Conservation (phyloP, 2,329 filamentous ascomycete species). For the Cordyceps cateniannulata region DNA sequence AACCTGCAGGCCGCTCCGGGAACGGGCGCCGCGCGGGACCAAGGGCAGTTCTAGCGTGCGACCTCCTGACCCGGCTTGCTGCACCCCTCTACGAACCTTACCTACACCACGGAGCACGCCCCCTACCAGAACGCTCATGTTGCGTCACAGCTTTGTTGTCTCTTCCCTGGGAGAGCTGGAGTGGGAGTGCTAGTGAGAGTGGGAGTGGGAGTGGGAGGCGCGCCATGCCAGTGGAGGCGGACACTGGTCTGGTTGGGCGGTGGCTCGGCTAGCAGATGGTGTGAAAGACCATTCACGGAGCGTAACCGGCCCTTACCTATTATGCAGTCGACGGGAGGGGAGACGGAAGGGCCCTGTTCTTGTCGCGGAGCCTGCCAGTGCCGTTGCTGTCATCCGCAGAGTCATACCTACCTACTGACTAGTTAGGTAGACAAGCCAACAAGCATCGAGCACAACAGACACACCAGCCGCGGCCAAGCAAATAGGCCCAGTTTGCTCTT, state of each 20-base stretch:
- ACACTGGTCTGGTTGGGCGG: background rate
- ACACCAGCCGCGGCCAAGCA: background rate
- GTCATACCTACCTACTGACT: too few relatives aligned
- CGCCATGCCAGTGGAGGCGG: background rate
- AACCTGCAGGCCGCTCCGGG: constrained; percentile 27
- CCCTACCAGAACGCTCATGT: constrained; percentile 8
- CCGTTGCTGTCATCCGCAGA: background rate
- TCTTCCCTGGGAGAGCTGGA: constrained; percentile 2
- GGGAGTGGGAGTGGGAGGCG: background rate
- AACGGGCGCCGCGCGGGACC: constrained; percentile 29
- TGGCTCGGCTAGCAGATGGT: constrained; percentile 10
- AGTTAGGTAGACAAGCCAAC: constrained; percentile 1
- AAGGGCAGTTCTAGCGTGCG: constrained; percentile 20
- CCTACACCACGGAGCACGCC: too few relatives aligned
- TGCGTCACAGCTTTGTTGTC: constrained; percentile 11
- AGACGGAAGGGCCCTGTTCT: constrained; percentile 2
- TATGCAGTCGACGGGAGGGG: constrained; percentile 10
- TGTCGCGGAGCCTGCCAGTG: constrained; percentile 1
- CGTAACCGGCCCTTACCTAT: background rate
- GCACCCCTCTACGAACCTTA: constrained; percentile 2
- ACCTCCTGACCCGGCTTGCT: constrained; percentile 19
- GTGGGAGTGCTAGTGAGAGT: background rate
- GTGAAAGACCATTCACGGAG: background rate
- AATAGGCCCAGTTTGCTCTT: background rate
- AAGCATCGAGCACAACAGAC: background rate